Evolutionary conservation across 2,329 filamentous ascomycete genomes (phyloP).

Genomic region (Colletotrichum higginsianum): DNA sequence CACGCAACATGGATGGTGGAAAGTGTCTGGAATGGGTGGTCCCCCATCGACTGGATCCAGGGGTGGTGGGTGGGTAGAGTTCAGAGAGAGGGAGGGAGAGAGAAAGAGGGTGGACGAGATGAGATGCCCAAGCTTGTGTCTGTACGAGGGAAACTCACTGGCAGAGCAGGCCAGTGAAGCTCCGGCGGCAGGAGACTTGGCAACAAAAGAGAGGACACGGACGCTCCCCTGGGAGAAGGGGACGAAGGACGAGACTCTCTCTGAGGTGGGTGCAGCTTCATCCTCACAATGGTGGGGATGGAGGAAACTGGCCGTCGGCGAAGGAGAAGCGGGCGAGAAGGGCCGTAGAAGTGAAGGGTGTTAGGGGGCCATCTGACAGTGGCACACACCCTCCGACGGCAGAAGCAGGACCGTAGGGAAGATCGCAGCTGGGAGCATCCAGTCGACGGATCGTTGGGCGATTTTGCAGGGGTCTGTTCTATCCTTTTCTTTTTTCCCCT

Average conservation of each 20-base stretch:
- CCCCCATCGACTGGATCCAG: slow-evolving; percentile 29
- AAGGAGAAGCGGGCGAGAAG: slow-evolving; percentile 25
- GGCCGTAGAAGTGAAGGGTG: not conserved
- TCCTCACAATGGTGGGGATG: slow-evolving; percentile 22
- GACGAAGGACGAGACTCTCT: slow-evolving; percentile 14
- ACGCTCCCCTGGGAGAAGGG: slow-evolving; percentile 12
- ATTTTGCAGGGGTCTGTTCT: not conserved
- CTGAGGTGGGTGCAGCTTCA: slow-evolving; percentile 32
- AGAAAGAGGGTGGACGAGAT: slow-evolving; percentile 5
- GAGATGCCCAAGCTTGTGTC: slow-evolving; percentile 11
- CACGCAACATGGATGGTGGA: slow-evolving; percentile 33
- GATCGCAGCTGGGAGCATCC: slow-evolving; percentile 13
- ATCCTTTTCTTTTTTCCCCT: no score
- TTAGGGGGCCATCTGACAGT: slow-evolving; percentile 10
- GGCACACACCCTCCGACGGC: slow-evolving; percentile 10
- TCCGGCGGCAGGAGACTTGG: slow-evolving; percentile 13
- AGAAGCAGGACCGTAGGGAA: slow-evolving; percentile 20
- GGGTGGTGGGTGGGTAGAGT: no score
- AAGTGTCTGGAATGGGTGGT: slow-evolving; percentile 28
- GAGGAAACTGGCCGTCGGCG: slow-evolving; percentile 9
- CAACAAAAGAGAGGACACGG: slow-evolving; percentile 1
- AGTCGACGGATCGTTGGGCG: not conserved
- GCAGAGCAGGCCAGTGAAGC: slow-evolving; percentile 16
- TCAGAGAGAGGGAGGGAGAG: no score
- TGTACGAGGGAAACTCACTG: slow-evolving; percentile 12